A percentile compares a stretch with the other conserved stretches of the same genome.
phyloP scores from a whole-genome alignment of 768 basidiomycete genomes.

The Russula lepida region DNA sequence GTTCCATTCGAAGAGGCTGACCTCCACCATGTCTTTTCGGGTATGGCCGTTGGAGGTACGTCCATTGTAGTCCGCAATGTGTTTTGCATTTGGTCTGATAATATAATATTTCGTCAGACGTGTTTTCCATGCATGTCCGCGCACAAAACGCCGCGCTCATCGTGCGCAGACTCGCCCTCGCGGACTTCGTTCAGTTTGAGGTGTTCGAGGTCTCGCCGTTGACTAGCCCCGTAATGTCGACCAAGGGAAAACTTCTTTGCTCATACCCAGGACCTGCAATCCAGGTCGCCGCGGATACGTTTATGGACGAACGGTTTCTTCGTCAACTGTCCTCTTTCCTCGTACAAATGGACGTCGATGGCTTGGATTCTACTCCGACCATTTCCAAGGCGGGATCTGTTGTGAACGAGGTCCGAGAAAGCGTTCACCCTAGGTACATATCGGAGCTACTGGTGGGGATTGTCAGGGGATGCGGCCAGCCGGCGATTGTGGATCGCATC shows the following conservation, averaged over 20 bases:
- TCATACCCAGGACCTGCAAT: conserved; percentile 41
- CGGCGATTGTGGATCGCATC: conserved; percentile 26
- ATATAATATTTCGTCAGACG: conserved; percentile 26
- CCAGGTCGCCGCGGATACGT: conserved; percentile 27
- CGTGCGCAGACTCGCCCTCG: neutral
- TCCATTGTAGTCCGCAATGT: neutral
- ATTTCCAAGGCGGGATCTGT: conserved; percentile 29
- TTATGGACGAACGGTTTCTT: conserved; percentile 28
- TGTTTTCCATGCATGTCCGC: conserved; percentile 32
- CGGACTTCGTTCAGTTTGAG: conserved; percentile 32
- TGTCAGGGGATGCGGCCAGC: conserved; percentile 32
- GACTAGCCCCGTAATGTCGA: conserved; percentile 30
- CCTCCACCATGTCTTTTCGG: neutral
- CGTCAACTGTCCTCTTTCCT: conserved; percentile 35
- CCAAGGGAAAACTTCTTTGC: conserved; percentile 36
- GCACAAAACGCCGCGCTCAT: conserved; percentile 44
- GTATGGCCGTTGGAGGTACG: conserved; percentile 5
- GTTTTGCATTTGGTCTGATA: neutral
- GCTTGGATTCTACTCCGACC: conserved; percentile 30
- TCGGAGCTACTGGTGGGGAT: conserved; percentile 42
- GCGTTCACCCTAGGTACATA: conserved; percentile 40
- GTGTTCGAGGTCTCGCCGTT: conserved; percentile 39
- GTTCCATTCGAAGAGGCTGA: neutral
- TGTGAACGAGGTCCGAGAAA: conserved; percentile 33
- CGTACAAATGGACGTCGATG: conserved; percentile 29